phyloP scores from a whole-genome alignment of 2,329 filamentous ascomycete species.

The Calycina herbarum region DNA sequence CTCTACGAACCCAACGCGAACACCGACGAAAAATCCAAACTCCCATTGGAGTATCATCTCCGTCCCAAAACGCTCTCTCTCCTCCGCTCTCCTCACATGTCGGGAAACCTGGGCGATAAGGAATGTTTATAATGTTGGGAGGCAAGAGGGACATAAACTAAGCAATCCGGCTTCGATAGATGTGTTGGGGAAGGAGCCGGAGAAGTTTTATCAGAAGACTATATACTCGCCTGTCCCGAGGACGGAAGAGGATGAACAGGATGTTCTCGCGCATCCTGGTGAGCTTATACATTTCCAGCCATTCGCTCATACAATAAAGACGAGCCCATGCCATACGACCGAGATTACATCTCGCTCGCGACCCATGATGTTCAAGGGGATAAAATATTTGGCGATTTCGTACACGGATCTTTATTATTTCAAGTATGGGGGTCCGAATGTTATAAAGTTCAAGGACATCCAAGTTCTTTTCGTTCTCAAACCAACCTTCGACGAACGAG shows the following conservation, averaged over 20 bases:
- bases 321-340: not conserved
- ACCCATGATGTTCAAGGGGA: not conserved
- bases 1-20: not conserved
- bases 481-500: not conserved
- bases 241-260: not conserved
- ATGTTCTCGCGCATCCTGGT: not conserved
- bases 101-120: not conserved
- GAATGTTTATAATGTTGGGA: not conserved
- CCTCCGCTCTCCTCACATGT: not conserved
- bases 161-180: not conserved
- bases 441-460: not conserved
- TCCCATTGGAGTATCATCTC: constrained; percentile 6
- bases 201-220: not conserved
- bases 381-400: not conserved
- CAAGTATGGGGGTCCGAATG: not conserved
- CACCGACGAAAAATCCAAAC: not conserved
- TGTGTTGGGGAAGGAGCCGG: not conserved
- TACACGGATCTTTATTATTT: constrained; percentile 1
- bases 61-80: not conserved
- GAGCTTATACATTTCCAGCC: not conserved
- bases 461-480: not conserved
- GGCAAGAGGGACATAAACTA: not conserved
- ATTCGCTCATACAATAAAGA: no score
- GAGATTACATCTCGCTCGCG: not conserved
- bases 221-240: not conserved